Conservation (phyloP, 2,329 filamentous ascomycete genomes). For the Phialemonium atrogriseum region DNA sequence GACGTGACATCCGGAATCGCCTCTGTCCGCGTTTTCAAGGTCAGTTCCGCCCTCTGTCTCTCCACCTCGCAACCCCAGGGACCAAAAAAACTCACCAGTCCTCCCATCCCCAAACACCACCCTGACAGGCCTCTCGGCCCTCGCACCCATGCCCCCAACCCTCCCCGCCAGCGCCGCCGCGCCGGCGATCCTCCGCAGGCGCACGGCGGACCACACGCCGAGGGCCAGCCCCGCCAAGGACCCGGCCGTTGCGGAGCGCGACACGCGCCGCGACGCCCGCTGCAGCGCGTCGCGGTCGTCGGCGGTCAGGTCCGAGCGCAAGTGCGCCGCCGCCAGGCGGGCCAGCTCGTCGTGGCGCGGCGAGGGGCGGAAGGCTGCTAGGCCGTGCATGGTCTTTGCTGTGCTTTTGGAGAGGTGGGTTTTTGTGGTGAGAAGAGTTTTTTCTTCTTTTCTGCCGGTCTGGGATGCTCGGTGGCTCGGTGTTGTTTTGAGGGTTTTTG, state of each 20-base stretch:
- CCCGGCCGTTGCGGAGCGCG: constrained; percentile 46
- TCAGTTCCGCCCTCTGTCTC: neutral
- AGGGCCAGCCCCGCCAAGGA: constrained; percentile 52
- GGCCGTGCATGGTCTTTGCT: neutral
- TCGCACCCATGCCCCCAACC: too few species aligned
- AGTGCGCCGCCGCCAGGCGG: constrained; percentile 47
- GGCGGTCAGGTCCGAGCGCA: constrained; percentile 43
- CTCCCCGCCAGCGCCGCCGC: too few species aligned
- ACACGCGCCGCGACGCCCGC: constrained; percentile 45
- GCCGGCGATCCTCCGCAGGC: constrained; percentile 45
- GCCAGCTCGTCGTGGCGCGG: constrained; percentile 37
- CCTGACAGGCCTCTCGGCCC: constrained; percentile 52
- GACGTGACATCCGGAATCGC: constrained; percentile 52
- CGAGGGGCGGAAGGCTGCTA: constrained; percentile 23
- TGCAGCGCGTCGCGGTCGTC: constrained; percentile 51
- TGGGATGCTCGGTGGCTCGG: too few species aligned
- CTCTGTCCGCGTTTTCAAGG: constrained; percentile 31
- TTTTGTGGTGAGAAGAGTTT: too few species aligned
- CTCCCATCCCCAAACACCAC: constrained; percentile 55
- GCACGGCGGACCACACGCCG: constrained; percentile 47
- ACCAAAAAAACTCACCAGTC: constrained; percentile 31
- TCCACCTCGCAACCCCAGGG: neutral
- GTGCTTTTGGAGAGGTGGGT: neutral
- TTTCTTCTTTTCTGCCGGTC: too few species aligned
- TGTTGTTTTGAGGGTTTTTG: too few species aligned